A percentile compares a stretch with the other conserved stretches of the same genome.
Evolutionary conservation across 1,284 basidiomycete genomes (phyloP).

Genomic region (Malassezia equina): DNA sequence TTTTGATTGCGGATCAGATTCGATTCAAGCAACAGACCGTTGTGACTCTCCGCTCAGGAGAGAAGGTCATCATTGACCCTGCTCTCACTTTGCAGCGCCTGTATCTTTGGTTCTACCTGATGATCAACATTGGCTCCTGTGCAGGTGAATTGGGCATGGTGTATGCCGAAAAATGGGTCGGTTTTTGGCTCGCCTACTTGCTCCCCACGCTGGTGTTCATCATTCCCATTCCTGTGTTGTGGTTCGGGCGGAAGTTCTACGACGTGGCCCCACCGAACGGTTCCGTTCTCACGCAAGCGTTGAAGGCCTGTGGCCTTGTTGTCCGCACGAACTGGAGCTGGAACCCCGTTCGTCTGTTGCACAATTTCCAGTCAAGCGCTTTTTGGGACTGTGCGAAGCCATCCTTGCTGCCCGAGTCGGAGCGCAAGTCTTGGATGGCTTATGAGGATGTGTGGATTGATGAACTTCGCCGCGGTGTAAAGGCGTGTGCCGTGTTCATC

Average conservation of each 20-base stretch:
- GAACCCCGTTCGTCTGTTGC: conserved; percentile 41
- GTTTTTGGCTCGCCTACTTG: conserved; percentile 50
- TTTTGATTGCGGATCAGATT: conserved; percentile 52
- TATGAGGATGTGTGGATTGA: conserved; percentile 59
- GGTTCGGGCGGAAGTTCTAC: conserved; percentile 60
- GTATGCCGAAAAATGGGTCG: conserved; percentile 48
- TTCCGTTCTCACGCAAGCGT: conserved; percentile 61
- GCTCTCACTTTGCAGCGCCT: conserved; percentile 54
- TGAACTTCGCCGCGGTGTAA: conserved; percentile 68
- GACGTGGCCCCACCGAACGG: conserved; percentile 61
- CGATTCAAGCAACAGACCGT: conserved; percentile 33
- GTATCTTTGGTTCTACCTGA: conserved; percentile 47
- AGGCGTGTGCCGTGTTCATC: conserved; percentile 71
- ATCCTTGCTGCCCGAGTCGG: conserved; percentile 37
- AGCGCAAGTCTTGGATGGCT: conserved; percentile 49
- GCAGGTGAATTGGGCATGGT: conserved; percentile 49
- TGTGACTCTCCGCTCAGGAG: conserved; percentile 54
- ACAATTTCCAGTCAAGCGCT: conserved; percentile 52
- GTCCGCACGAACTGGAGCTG: conserved; percentile 45
- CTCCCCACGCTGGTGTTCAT: conserved; percentile 51
- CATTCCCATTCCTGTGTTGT: conserved; percentile 60
- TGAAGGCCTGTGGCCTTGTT: conserved; percentile 42
- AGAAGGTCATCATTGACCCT: conserved; percentile 73
- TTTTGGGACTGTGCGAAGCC: conserved; percentile 76
- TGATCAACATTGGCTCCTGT: conserved; percentile 45